Evolutionary conservation across 2,329 filamentous ascomycete species (phyloP).

Genomic region (Zelopaecilomyces penicillatus): DNA sequence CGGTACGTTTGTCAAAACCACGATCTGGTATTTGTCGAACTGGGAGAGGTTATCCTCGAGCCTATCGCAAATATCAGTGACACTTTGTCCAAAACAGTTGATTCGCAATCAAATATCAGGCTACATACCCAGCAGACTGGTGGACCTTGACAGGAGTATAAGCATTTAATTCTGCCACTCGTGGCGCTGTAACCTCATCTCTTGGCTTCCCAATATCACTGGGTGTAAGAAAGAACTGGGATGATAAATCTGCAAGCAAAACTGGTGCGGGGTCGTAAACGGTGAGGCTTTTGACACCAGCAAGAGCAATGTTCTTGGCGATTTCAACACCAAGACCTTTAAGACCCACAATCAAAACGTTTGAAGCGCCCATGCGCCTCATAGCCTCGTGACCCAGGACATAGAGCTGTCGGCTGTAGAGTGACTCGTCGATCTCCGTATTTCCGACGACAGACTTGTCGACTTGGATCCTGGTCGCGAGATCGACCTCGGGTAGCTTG

Average conservation of each 20-base stretch:
- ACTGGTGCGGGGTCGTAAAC: conserved; percentile 84
- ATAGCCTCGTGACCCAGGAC: conserved; percentile 73
- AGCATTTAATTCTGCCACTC: conserved; percentile 88
- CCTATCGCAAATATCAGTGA: conserved; percentile 27
- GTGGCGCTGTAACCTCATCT: conserved; percentile 76
- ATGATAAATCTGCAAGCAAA: conserved; percentile 80
- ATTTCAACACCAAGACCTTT: conserved; percentile 96
- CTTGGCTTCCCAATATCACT: conserved; percentile 88
- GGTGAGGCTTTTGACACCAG: conserved; percentile 94
- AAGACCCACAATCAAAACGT: conserved; percentile 83
- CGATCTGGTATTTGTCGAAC: conserved; percentile 84
- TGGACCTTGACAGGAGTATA: conserved; percentile 88
- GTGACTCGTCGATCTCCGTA: conserved; percentile 61
- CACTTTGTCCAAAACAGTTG: too few species aligned
- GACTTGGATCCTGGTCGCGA: conserved; percentile 57
- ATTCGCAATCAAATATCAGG: too few species aligned
- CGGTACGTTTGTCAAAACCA: conserved; percentile 80
- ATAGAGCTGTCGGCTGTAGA: conserved; percentile 68
- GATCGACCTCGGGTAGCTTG: conserved; percentile 51
- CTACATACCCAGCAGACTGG: conserved; percentile 42
- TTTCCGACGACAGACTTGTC: conserved; percentile 49
- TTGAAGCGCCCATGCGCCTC: conserved; percentile 97
- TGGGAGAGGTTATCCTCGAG: conserved; percentile 69
- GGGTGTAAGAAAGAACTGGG: conserved; percentile 90
- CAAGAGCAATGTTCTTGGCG: conserved; percentile 96